These are phyloP conservation scores for Podospora conica DNA, from an alignment of 495 filamentous ascomycete species.

Conservation along the genomic window DNA sequence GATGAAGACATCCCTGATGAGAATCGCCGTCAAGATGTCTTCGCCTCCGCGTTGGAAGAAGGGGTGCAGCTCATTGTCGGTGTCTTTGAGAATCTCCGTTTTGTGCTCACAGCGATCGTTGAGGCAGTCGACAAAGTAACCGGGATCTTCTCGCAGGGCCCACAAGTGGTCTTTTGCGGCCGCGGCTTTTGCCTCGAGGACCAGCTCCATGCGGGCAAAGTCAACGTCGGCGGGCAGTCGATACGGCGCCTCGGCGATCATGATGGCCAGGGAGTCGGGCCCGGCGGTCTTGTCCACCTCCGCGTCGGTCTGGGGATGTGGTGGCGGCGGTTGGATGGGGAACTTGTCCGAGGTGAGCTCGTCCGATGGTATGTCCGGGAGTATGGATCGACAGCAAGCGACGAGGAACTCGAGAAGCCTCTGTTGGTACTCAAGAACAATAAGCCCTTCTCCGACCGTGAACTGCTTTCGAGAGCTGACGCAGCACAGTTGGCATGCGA, in stretches of 20 bases:
- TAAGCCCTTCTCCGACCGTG: slow-evolving; percentile 38
- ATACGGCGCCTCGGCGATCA: slow-evolving; percentile 44
- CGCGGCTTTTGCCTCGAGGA: slow-evolving; percentile 34
- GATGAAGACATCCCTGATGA: slow-evolving; percentile 21
- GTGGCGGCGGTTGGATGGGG: slow-evolving; percentile 28
- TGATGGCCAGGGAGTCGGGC: slow-evolving; percentile 17
- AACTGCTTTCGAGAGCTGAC: slow-evolving; percentile 12
- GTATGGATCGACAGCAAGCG: slow-evolving; percentile 29
- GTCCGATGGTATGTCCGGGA: slow-evolving; percentile 29
- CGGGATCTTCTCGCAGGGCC: slow-evolving; percentile 50
- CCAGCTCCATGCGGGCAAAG: slow-evolving; percentile 31
- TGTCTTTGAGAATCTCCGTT: slow-evolving; percentile 31
- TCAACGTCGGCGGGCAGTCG: slow-evolving; percentile 36
- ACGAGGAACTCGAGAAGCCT: slow-evolving; percentile 40
- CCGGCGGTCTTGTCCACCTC: neutral
- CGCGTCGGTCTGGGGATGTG: slow-evolving; percentile 24
- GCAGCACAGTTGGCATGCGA: too few species aligned
- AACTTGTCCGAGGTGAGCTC: neutral
- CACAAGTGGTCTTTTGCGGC: slow-evolving; percentile 47
- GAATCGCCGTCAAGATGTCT: slow-evolving; percentile 5
- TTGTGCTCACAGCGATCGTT: slow-evolving; percentile 38
- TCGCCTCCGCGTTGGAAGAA: neutral
- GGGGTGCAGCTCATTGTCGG: slow-evolving; percentile 25
- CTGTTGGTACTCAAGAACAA: slow-evolving; percentile 43
- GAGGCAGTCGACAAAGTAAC: slow-evolving; percentile 40